Conservation (phyloP, 2,329 filamentous ascomycete species). For the Fusarium cyanostomum region DNA sequence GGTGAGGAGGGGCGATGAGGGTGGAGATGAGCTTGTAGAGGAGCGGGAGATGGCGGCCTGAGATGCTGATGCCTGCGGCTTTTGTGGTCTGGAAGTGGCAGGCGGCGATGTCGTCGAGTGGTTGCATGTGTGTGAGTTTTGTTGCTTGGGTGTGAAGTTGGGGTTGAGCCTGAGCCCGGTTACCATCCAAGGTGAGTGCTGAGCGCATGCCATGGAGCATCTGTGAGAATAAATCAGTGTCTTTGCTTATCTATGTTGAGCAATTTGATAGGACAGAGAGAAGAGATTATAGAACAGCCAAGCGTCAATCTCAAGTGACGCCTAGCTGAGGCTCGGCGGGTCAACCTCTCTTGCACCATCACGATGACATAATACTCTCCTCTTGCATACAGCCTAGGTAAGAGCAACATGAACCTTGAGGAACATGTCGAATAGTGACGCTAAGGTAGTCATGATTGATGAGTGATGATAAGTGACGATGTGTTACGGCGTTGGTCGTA, state of each 20-base stretch:
- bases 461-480: constrained; percentile 6
- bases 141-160: constrained; percentile 28
- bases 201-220: constrained; percentile 40
- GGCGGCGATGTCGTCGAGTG: constrained; percentile 57
- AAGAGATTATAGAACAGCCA: constrained; percentile 5
- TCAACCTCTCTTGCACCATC: no score
- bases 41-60: constrained; percentile 63
- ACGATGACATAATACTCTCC: no score
- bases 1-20: constrained; percentile 58
- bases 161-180: constrained; percentile 23
- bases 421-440: no score
- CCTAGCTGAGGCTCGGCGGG: not conserved
- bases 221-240: constrained; percentile 21
- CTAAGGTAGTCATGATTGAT: no score
- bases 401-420: no score
- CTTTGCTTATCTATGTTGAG: not conserved
- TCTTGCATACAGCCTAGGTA: not conserved
- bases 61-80: constrained; percentile 58
- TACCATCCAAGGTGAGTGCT: constrained; percentile 35
- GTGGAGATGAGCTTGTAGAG: constrained; percentile 64
- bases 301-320: not conserved
- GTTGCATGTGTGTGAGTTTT: constrained; percentile 53
- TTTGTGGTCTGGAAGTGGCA: constrained; percentile 60
- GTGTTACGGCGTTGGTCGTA: constrained; percentile 21
- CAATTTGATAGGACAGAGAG: not conserved